Conservation (phyloP, 2,329 filamentous ascomycete species). For the Sporothrix curviconia region DNA sequence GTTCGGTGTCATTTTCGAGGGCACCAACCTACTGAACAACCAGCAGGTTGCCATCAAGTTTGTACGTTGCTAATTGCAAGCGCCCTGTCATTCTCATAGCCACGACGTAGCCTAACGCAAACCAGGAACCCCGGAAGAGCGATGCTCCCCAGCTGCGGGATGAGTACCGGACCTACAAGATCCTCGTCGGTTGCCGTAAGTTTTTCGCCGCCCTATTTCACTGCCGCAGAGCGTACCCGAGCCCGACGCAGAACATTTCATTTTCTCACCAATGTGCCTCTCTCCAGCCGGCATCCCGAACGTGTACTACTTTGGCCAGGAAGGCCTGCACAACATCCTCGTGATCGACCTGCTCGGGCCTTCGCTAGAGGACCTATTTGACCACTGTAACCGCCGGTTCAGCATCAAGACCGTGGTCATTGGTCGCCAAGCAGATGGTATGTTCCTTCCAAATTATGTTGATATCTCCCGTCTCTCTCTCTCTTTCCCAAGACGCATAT, state of each 20-base stretch:
- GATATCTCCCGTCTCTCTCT: neutral
- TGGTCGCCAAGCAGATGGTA: constrained; percentile 98
- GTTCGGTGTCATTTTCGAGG: constrained; percentile 98
- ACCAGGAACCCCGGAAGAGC: constrained; percentile 92
- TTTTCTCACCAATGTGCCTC: constrained; percentile 17
- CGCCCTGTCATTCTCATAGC: neutral
- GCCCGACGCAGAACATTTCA: too few relatives aligned
- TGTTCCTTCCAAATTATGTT: too few relatives aligned
- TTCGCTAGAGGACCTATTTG: constrained; percentile 92
- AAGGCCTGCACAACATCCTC: constrained; percentile 96
- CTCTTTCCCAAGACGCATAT: neutral
- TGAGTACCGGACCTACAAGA: constrained; percentile 99
- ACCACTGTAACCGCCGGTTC: constrained; percentile 93
- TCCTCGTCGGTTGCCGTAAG: constrained; percentile 97
- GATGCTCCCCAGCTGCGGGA: constrained; percentile 96
- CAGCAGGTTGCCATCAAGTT: constrained; percentile 99
- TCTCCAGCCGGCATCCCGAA: constrained; percentile 86
- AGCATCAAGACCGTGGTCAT: constrained; percentile 97
- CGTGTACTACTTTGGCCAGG: constrained; percentile 98
- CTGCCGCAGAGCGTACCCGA: too few relatives aligned
- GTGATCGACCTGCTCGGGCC: constrained; percentile 95
- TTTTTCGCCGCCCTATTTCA: constrained; percentile 26
- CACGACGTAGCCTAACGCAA: neutral
- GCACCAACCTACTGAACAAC: constrained; percentile 96
- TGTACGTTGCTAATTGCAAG: constrained; percentile 40